Percentiles rank a stretch among this genome's conserved stretches.
phyloP scores from a whole-genome alignment of 768 basidiomycete genomes.

The Daedaleopsis nitida region DNA sequence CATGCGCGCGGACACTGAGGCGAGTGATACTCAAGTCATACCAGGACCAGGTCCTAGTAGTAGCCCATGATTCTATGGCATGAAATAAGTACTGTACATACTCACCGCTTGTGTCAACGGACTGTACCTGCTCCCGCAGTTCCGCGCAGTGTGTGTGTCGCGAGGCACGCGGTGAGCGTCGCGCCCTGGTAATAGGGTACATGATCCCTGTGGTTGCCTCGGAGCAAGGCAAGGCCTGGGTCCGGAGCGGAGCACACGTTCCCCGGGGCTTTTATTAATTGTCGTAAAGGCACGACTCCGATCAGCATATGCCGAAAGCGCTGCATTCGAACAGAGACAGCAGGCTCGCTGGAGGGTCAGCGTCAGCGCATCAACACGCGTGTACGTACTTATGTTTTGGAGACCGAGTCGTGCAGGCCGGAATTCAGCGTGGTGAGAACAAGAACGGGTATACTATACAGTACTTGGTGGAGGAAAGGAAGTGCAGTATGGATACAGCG shows the following conservation, averaged over 20 bases:
- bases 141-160: conserved; percentile 2
- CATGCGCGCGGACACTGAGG: too few relatives aligned
- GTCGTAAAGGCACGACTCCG: not conserved
- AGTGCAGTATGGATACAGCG: not conserved
- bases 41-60: too few relatives aligned
- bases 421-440: too few relatives aligned
- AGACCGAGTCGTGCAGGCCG: not conserved
- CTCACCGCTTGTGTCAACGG: too few relatives aligned
- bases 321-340: not conserved
- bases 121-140: too few relatives aligned
- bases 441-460: not conserved
- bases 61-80: too few relatives aligned
- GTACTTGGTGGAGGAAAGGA: not conserved
- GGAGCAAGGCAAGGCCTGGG: too few relatives aligned
- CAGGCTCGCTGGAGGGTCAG: too few relatives aligned
- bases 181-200: not conserved
- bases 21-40: too few relatives aligned
- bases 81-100: too few relatives aligned
- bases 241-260: too few relatives aligned
- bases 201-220: conserved; percentile 1
- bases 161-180: not conserved
- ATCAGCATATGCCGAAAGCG: not conserved
- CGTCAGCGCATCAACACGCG: too few relatives aligned
- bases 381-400: not conserved
- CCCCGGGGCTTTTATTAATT: not conserved